These are phyloP conservation scores for Synchytrium microbalum DNA, from an alignment of 371 early-diverging fungal species.

Conservation along the genomic window DNA sequence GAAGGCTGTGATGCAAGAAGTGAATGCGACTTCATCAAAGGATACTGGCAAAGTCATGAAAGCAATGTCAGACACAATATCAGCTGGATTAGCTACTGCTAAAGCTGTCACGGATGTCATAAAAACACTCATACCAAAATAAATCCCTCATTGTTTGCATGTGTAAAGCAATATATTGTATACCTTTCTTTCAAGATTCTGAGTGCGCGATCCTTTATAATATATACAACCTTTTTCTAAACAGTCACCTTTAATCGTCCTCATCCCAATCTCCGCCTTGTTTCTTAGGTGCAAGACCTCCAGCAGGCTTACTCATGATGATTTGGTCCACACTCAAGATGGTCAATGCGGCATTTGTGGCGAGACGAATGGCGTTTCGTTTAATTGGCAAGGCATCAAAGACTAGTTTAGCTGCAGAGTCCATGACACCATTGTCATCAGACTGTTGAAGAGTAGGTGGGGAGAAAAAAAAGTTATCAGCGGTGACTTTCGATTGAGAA, in stretches of 20 bases:
- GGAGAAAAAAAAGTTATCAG: constrained; percentile 6
- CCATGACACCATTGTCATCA: constrained; percentile 65
- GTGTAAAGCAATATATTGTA: too few relatives aligned
- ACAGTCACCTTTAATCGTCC: constrained; percentile 39
- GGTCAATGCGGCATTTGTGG: constrained; percentile 89
- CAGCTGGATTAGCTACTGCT: too few relatives aligned
- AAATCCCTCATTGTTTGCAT: too few relatives aligned
- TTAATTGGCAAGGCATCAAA: constrained; percentile 77
- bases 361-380: constrained; percentile 78
- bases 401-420: constrained; percentile 69
- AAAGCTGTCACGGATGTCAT: too few relatives aligned
- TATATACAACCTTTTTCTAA: constrained; percentile 6
- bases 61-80: too few relatives aligned
- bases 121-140: too few relatives aligned
- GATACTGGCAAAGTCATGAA: too few relatives aligned
- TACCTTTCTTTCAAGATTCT: too few relatives aligned
- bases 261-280: constrained; percentile 80
- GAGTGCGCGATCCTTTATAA: too few relatives aligned
- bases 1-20: too few relatives aligned
- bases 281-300: constrained; percentile 90
- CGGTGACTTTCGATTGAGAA: background rate
- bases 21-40: too few relatives aligned
- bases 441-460: constrained; percentile 28
- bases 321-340: constrained; percentile 95
- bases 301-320: constrained; percentile 97